Conservation (phyloP, 176 grass and related monocot genomes). For the Thalia dealbata region DNA sequence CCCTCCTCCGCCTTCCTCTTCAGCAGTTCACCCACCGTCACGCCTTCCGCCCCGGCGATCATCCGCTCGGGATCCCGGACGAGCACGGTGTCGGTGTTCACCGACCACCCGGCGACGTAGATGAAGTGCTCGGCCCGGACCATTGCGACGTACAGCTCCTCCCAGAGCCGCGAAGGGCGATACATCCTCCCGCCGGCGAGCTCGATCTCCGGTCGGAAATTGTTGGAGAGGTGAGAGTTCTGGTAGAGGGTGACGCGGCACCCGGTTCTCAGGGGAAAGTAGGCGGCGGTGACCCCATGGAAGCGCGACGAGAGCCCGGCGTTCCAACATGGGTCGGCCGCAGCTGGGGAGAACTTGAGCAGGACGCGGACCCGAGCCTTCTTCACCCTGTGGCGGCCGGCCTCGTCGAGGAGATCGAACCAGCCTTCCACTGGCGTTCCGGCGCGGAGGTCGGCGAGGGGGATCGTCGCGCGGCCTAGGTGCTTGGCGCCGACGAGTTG, state of each 20-base stretch:
- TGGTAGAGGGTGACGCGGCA: constrained; percentile 69
- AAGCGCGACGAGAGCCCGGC: constrained; percentile 39
- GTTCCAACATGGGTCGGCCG: constrained; percentile 46
- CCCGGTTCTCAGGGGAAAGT: constrained; percentile 44
- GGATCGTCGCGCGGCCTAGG: constrained; percentile 37
- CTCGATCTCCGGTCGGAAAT: constrained; percentile 31
- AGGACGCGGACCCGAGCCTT: constrained; percentile 36
- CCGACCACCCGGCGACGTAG: constrained; percentile 71
- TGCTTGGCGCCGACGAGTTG: constrained; percentile 29
- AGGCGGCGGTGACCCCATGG: constrained; percentile 33
- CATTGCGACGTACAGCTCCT: constrained; percentile 56
- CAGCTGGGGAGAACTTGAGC: constrained; percentile 28
- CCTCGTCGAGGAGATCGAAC: constrained; percentile 43
- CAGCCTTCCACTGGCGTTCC: constrained; percentile 28
- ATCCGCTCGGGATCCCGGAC: constrained; percentile 52
- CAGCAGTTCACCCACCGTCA: constrained; percentile 64
- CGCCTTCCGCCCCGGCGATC: constrained; percentile 43
- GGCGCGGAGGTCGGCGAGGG: constrained; percentile 24
- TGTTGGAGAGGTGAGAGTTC: constrained; percentile 47
- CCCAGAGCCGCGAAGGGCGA: constrained; percentile 46
- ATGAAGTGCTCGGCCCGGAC: constrained; percentile 55
- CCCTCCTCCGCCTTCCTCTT: constrained; percentile 75
- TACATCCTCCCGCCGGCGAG: constrained; percentile 31
- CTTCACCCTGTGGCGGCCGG: constrained; percentile 19
- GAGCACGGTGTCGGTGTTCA: constrained; percentile 46